Percentiles rank a stretch among this genome's conserved stretches.
Evolutionary conservation across 2,329 filamentous ascomycete species (phyloP).

Genomic region (Escovopsis weberi): DNA sequence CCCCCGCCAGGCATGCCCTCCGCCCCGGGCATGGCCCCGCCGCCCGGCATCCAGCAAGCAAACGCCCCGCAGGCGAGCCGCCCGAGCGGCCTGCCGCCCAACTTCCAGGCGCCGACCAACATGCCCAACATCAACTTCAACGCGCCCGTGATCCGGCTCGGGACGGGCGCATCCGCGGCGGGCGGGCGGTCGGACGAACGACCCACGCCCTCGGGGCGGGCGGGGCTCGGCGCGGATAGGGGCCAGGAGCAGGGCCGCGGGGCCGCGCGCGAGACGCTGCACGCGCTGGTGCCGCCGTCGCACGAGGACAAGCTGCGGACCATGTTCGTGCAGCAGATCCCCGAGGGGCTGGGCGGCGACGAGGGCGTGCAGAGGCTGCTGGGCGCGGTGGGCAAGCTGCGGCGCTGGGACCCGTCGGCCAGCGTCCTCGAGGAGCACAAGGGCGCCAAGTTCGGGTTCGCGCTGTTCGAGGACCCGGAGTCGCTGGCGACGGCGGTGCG

Average conservation of each 20-base stretch:
- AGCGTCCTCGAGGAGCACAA: slow-evolving; percentile 52
- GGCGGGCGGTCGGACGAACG: slow-evolving; percentile 26
- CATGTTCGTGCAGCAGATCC: slow-evolving; percentile 78
- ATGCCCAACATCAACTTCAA: slow-evolving; percentile 98
- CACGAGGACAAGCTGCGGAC: slow-evolving; percentile 85
- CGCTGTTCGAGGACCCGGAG: slow-evolving; percentile 84
- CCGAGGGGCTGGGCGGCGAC: slow-evolving; percentile 62
- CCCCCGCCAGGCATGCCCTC: slow-evolving; percentile 68
- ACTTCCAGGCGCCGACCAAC: slow-evolving; percentile 78
- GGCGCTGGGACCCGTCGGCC: slow-evolving; percentile 70
- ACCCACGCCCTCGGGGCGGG: slow-evolving; percentile 20
- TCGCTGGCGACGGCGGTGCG: slow-evolving; percentile 76
- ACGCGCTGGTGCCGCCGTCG: slow-evolving; percentile 66
- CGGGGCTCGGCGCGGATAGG: slow-evolving; percentile 46
- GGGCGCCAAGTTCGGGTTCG: slow-evolving; percentile 81
- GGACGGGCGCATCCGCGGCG: slow-evolving; percentile 53
- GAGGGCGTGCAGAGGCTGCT: slow-evolving; percentile 68
- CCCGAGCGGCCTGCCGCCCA: slow-evolving; percentile 64
- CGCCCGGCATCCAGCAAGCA: slow-evolving; percentile 63
- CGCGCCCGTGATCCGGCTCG: slow-evolving; percentile 86
- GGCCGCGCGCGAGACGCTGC: slow-evolving; percentile 51
- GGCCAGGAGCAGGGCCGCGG: slow-evolving; percentile 53
- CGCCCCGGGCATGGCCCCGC: slow-evolving; percentile 65
- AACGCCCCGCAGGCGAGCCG: slow-evolving; percentile 62
- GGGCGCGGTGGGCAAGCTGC: slow-evolving; percentile 59